Evolutionary conservation across 768 basidiomycete genomes (phyloP), one percentile per base, ranked within the genome.

Genomic region (Amanita phalloides): DNA sequence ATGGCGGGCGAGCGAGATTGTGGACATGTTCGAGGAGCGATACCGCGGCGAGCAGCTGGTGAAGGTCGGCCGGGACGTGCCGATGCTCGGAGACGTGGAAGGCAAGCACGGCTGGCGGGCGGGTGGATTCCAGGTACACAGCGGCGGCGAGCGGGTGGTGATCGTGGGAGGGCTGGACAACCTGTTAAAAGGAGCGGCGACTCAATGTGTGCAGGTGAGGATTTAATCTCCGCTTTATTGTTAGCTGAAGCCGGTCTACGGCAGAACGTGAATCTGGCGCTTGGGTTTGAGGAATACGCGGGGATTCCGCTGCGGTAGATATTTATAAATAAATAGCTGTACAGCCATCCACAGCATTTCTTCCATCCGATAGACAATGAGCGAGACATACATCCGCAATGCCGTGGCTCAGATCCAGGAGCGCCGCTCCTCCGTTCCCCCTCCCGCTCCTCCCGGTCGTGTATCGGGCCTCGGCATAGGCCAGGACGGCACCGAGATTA

Each of bases 111-210:
- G 90, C 1, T 96, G 90, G 86, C 75, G 72, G 32, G 84, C 90
- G 35, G 96, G 96, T 51, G 95, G 96, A 3, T 82, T 93, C 66
- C 95, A 98, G 70, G 86, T 96, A 23, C 90, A 94, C 62, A 86
- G 82, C 56, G 79, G 79, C 41, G 89, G 90, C 1, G 87, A 90
- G 62, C 74, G 96, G 48, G 96, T 89, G 9, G 96, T 98, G 20
- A 79, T 97, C n/a, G 91, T 95, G 21, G 95, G 91, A 45, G 93
- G 93, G 0, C 68, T 99, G 60, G 96, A 99, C 64, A 99, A 99
- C 70, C 70, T 99, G 52, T 73, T 99, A 55, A 99, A 99, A 67
- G 96, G 96, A 6, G 96, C 96, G 46, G 96, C 96, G 14, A 98
- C 95, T n/a, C 96, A 99, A 66, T 97, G 95, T 66, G 64, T 99